Base-by-base conservation (phyloP, 257 asterid species). In the Lithospermum erythrorhizon region DNA sequence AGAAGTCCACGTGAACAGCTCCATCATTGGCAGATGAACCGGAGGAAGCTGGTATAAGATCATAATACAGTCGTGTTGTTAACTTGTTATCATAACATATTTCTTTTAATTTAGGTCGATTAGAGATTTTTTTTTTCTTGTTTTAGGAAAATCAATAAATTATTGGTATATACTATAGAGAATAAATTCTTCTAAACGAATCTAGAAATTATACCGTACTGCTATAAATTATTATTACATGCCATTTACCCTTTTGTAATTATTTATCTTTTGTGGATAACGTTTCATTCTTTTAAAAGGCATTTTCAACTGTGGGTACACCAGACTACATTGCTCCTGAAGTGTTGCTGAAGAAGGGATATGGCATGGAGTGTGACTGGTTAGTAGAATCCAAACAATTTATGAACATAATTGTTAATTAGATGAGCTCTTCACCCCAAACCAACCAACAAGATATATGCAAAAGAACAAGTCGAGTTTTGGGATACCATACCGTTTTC, bases 281-380 rank as follows among this genome's bases (percentile, higher is more conserved):
- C 58, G 41, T 41, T 73, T 73, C 63, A 41, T 55, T 78, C 32
- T 70, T 64, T 73, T 61, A 35, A 64, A 73, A 91, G 98, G 98
- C 98, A 70, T 91, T 91, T 85, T 91, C 98, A 51, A 91, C 97
- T 24, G 97, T 91, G 65, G 97, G 98, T 54, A 88, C 98, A 3
- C 98, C 98, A 21, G 98, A 91, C 81, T 91, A 91, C 70, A 91
- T 91, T 77, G 98, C 98, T 64, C 98, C 98, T 13, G 98, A 91
- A 78, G 95, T 91, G 63, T 81, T 91, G 66, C 62, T 88, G 88
- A 91, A 91, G 88, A 88, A 84, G 78, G 97, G 98, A 71, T 91
- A 91, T 69, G 95, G 97, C 72, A 78, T 91, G 85, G 98, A 91
- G 76, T 91, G 98, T 74, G 98, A 93, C 75, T 93, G 98, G 98